Base-by-base conservation (phyloP, 306 rosid species). In the Pyrus bretschneideri region DNA sequence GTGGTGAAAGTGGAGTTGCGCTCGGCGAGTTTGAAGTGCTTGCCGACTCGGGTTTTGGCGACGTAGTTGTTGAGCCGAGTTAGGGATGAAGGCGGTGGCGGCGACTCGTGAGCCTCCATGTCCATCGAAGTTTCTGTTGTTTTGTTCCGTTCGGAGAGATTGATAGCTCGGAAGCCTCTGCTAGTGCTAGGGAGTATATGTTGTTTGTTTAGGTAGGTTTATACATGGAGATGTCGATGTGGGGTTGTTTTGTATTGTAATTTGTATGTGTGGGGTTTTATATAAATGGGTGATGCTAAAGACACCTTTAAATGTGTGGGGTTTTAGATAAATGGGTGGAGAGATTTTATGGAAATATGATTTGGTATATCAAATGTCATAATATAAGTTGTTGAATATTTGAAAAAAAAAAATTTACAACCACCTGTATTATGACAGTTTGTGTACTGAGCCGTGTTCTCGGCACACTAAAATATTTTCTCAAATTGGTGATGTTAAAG, bases 1-100 rank as follows among this genome's bases (percentile, higher is more conserved):
- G 99, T 96, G 70, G 99, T 96, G 92, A 96, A 96, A 72, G 77
- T 96, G 69, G 99, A 67, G 49, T 89, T 91, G 15, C 99, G 86
- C 22, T 96, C 86, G 30, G 89, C 54, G 66, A 96, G 86, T 44
- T 92, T 96, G 96, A 96, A 96, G 33, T 85, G 81, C 58, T 87
- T 89, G 29, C 99, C 99, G 23, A 72, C 72, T 77, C 93, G 82
- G 71, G 40, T 83, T 9, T 82, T 64, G 29, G 89, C 90, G 0
- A 89, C 88, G 76, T 75, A 84, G 1, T 75, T 52, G 82, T 92
- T 96, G 19, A 96, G 81, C 1, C 91, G 85, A 18, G 86, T 86
- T 45, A 96, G 71, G 7, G 86, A 11, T 31, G 69, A 15, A 0
- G 38, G 69, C 3, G 64, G 27, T 0, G 30, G 72, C 5, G 90